Percentiles rank a stretch among this genome's conserved stretches.
Conservation (phyloP, 2,329 filamentous ascomycete genomes). For the Claviceps monticola region DNA sequence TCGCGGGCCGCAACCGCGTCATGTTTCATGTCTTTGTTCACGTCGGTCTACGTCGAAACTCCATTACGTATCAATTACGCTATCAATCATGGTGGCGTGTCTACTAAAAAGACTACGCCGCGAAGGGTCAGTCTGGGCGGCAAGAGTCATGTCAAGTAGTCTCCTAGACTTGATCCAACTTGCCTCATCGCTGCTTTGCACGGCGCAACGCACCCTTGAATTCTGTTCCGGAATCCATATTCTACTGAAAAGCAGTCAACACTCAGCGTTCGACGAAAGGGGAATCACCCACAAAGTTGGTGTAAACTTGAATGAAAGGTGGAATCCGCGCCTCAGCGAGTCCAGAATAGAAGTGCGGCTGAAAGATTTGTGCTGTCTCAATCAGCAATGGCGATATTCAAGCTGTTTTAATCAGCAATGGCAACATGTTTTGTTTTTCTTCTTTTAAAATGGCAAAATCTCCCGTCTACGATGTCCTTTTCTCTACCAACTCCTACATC, state of each 20-base stretch:
- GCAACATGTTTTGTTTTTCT: neutral
- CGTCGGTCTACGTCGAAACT: neutral
- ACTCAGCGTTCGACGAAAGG: neutral
- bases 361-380: neutral
- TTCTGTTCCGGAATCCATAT: neutral
- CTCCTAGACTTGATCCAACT: neutral
- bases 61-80: neutral
- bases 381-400: slow-evolving; percentile 1
- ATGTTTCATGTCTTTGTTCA: neutral
- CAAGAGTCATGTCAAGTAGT: neutral
- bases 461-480: neutral
- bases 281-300: slow-evolving; percentile 1
- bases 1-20: neutral
- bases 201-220: neutral
- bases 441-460: neutral
- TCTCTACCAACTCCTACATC: slow-evolving; percentile 1
- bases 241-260: slow-evolving; percentile 3
- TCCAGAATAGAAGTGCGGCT: neutral
- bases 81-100: neutral
- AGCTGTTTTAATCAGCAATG: slow-evolving; percentile 2
- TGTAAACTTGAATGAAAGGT: neutral
- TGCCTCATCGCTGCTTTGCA: neutral
- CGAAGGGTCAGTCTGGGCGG: no score
- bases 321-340: neutral
- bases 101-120: neutral